Conservation (phyloP, 2,329 filamentous ascomycete species). For the Ascochyta koolunga region DNA sequence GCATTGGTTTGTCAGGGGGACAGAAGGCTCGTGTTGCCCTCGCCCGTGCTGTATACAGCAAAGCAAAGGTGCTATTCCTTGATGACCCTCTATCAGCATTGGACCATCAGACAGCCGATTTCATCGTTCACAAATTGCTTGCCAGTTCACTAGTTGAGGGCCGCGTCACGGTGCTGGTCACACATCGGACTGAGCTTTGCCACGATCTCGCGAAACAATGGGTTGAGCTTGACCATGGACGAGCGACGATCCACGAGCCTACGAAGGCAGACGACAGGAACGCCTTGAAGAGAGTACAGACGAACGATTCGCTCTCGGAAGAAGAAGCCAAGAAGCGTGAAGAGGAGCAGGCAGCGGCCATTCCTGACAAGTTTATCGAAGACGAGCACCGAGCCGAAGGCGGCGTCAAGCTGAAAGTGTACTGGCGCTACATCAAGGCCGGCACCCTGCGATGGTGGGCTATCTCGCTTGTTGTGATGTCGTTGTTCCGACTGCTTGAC, state of each 20-base stretch:
- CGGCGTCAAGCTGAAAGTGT: constrained; percentile 75
- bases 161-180: constrained; percentile 65
- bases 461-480: constrained; percentile 66
- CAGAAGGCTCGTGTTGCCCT: constrained; percentile 66
- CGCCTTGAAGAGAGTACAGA: constrained; percentile 48
- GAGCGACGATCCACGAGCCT: constrained; percentile 51
- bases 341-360: constrained; percentile 55
- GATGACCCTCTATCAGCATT: constrained; percentile 67
- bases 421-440: constrained; percentile 84
- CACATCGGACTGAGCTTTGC: constrained; percentile 73
- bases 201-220: constrained; percentile 74
- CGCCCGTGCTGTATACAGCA: constrained; percentile 66
- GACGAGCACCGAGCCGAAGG: constrained; percentile 77
- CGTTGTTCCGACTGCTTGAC: constrained; percentile 67
- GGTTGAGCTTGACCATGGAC: constrained; percentile 70
- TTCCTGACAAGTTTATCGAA: constrained; percentile 78
- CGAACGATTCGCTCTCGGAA: constrained; percentile 45
- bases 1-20: constrained; percentile 65
- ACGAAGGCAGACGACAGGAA: constrained; percentile 55
- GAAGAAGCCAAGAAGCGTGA: constrained; percentile 44
- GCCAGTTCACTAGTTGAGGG: constrained; percentile 60
- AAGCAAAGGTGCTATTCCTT: constrained; percentile 60
- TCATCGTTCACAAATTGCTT: constrained; percentile 64
- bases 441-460: constrained; percentile 78
- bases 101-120: constrained; percentile 69